phyloP scores from a whole-genome alignment of 1,284 basidiomycete genomes.

The Tylopilus sp. region DNA sequence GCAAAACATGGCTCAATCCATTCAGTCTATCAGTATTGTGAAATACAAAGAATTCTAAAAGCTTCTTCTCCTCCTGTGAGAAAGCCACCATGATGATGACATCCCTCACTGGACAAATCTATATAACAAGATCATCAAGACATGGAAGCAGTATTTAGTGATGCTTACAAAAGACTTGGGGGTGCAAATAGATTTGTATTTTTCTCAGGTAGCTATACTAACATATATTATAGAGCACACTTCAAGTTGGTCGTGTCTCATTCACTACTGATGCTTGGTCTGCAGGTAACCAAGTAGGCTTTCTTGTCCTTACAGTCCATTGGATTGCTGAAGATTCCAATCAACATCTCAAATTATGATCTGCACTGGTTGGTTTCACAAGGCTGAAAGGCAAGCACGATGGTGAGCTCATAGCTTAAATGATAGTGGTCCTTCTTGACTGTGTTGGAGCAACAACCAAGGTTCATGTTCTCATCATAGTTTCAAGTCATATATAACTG shows the following conservation, averaged over 20 bases:
- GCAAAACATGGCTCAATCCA: neutral
- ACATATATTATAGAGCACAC: neutral
- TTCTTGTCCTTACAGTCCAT: slow-evolving; percentile 10
- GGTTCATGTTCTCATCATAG: neutral
- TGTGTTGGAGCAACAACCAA: neutral
- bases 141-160: slow-evolving; percentile 8
- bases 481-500: neutral
- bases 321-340: slow-evolving; percentile 6
- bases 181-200: neutral
- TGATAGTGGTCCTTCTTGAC: slow-evolving; percentile 5
- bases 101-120: slow-evolving; percentile 10
- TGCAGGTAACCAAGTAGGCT: neutral
- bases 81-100: neutral
- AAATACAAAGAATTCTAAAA: slow-evolving; percentile 6
- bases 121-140: slow-evolving; percentile 1
- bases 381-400: slow-evolving; percentile 2
- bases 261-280: slow-evolving; percentile 16
- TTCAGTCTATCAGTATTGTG: neutral
- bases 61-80: slow-evolving; percentile 6
- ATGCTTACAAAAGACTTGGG: slow-evolving; percentile 2
- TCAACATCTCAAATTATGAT: neutral
- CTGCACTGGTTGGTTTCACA: slow-evolving; percentile 9
- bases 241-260: slow-evolving; percentile 2
- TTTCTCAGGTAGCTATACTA: too few species aligned
- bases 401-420: slow-evolving; percentile 1